Percentiles rank a stretch among this genome's conserved stretches.
These are phyloP conservation scores for Xylaria sp. DNA, from an alignment of 2,329 filamentous ascomycete species.

Conservation along the genomic window DNA sequence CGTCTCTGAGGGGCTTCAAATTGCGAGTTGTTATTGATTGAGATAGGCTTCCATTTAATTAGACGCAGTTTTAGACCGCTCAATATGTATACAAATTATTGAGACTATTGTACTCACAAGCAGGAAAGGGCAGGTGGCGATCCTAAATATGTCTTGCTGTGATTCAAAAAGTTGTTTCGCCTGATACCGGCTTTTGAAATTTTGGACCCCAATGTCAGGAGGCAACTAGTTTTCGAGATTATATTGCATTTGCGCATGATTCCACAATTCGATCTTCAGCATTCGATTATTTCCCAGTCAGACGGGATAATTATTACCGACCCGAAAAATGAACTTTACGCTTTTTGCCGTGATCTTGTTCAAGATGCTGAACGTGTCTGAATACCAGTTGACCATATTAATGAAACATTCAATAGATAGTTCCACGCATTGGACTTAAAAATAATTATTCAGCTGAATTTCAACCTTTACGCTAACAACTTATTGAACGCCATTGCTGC, in stretches of 20 bases:
- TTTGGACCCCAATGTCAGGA: neutral
- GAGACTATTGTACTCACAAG: neutral
- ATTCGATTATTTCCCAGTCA: neutral
- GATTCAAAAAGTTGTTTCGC: neutral
- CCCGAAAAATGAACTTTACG: neutral
- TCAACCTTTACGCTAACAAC: conserved; percentile 16
- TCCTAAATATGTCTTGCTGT: neutral
- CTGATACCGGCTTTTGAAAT: neutral
- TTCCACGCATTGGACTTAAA: neutral
- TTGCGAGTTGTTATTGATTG: neutral
- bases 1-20: neutral
- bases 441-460: conserved; percentile 11
- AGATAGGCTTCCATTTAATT: too few species aligned
- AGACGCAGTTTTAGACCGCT: too few species aligned
- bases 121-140: neutral
- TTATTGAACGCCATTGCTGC: conserved; percentile 26
- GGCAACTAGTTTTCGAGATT: neutral
- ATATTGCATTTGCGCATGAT: neutral
- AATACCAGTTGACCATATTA: neutral
- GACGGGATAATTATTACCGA: neutral
- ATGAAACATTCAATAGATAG: neutral
- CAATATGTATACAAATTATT: neutral
- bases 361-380: neutral
- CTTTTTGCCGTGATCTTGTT: neutral
- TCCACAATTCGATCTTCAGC: neutral